Base-by-base conservation (phyloP, 352 stramenopile species). In the Globisporangium sylvaticum region DNA sequence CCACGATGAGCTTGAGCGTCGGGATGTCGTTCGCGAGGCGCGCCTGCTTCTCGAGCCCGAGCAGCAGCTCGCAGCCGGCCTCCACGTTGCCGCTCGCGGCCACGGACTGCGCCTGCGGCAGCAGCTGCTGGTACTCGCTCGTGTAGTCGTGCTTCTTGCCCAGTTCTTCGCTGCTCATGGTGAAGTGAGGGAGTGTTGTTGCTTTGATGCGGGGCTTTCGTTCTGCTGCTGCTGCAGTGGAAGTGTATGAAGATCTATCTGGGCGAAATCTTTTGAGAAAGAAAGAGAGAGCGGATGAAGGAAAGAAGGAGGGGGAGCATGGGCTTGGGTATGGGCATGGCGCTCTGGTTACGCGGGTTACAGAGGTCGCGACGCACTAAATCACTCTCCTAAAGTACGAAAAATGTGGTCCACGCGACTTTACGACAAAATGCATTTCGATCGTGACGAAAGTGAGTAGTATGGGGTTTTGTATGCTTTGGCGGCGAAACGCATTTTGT, bases 31-130 rank as follows among this genome's bases (percentile, higher is more conserved):
- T 94, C n/a, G 84, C 79, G 24, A 93, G 73, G 6, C 85, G 84
- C 63, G 83, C 76, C 73, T 89, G 78, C 75, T 95, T 95, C 76
- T 96, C 88, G 61, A 98, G 66, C 22, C 76, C 81, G 62, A 98
- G 73, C 53, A 98, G 74, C 52, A 92, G 69, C 70, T 96, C 88
- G 46, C 91, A 82, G 5, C 77, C 91, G 8, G 87, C 88, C 56
- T 87, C 85, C 42, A 98, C 84, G 39, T 96, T 88, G 25, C 90
- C 91, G 42, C 72, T 76, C 27, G 79, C 78, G 1, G 86, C 86
- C 29, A 88, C 64, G 3, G 86, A 72, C 70, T 90, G 75, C 34
- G 86, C 84, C 73, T 92, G 72, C 34, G 84, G 84, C 69, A 92
- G 65, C 66, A 91, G 71, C 58, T 75, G 76, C 81, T 87, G 78